Conservation (phyloP, 768 basidiomycete species). For the Leccinum longicurvipes region DNA sequence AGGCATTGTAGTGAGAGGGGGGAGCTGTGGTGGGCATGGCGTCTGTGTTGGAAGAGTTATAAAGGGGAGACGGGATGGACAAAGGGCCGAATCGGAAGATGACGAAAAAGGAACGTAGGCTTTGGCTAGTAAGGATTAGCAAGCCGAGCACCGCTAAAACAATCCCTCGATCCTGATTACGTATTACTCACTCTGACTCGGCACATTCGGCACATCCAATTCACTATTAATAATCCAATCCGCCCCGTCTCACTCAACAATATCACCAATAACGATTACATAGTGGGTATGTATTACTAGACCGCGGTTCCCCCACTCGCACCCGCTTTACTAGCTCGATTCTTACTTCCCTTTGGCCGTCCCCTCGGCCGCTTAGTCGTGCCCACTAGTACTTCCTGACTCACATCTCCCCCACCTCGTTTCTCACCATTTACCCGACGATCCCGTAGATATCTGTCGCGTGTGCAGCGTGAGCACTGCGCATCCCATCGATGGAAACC, state of each 20-base stretch:
- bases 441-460: conserved; percentile 56
- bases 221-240: not conserved
- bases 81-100: conserved; percentile 36
- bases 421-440: conserved; percentile 53
- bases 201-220: not conserved
- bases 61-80: conserved; percentile 25
- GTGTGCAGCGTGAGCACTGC: conserved; percentile 13
- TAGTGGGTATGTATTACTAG: not conserved
- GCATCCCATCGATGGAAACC: conserved; percentile 5
- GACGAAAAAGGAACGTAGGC: conserved; percentile 26
- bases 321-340: conserved; percentile 29
- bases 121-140: conserved; percentile 27
- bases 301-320: conserved; percentile 4
- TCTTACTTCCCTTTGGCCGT: conserved; percentile 70
- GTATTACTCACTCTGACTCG: not conserved
- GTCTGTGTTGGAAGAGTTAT: conserved; percentile 26
- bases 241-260: not conserved
- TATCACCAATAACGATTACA: not conserved
- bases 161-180: conserved; percentile 12
- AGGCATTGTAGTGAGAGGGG: conserved; percentile 10
- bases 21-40: conserved; percentile 12
- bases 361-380: conserved; percentile 56
- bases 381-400: conserved; percentile 27
- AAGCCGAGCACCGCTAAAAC: conserved; percentile 17
- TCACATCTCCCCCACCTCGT: conserved; percentile 25